Evolutionary conservation across 768 basidiomycete species (phyloP).

Genomic region (Suillus clintonianus): DNA sequence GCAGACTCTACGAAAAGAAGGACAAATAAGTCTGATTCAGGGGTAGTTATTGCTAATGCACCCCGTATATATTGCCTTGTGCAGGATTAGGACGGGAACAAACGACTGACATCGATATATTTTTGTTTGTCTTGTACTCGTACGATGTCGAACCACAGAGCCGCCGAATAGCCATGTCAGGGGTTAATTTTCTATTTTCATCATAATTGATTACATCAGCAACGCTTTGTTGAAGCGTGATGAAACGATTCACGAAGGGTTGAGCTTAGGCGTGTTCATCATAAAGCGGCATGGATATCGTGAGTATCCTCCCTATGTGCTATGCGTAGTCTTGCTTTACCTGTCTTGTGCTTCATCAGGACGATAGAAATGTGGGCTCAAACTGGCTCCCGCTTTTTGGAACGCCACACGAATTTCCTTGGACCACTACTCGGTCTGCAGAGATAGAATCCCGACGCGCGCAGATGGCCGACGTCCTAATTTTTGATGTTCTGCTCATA

Average conservation of each 20-base stretch:
- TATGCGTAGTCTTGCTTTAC: slow-evolving; percentile 1
- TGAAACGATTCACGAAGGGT: not conserved
- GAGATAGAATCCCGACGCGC: slow-evolving; percentile 67
- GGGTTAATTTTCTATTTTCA: slow-evolving; percentile 1
- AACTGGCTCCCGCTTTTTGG: slow-evolving; percentile 49
- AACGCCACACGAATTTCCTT: slow-evolving; percentile 55
- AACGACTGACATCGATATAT: not conserved
- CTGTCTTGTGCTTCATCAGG: slow-evolving; percentile 14
- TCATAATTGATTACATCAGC: not conserved
- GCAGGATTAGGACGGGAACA: not conserved
- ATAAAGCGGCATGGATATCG: slow-evolving; percentile 25
- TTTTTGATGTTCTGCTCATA: slow-evolving; percentile 73
- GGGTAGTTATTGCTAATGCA: too few relatives aligned
- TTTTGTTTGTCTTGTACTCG: not conserved
- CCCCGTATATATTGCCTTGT: not conserved
- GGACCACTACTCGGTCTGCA: slow-evolving; percentile 51
- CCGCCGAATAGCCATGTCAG: not conserved
- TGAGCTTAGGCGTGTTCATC: not conserved
- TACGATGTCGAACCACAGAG: not conserved
- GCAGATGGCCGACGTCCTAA: slow-evolving; percentile 58
- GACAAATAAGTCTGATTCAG: too few relatives aligned
- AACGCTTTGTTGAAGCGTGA: not conserved
- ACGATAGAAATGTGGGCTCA: slow-evolving; percentile 13
- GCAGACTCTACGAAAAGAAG: not conserved
- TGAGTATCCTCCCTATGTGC: slow-evolving; percentile 15